These are phyloP conservation scores for Zygosaccharomyces pseudobailii DNA, from an alignment of 1,139 yeast species.

Conservation along the genomic window DNA sequence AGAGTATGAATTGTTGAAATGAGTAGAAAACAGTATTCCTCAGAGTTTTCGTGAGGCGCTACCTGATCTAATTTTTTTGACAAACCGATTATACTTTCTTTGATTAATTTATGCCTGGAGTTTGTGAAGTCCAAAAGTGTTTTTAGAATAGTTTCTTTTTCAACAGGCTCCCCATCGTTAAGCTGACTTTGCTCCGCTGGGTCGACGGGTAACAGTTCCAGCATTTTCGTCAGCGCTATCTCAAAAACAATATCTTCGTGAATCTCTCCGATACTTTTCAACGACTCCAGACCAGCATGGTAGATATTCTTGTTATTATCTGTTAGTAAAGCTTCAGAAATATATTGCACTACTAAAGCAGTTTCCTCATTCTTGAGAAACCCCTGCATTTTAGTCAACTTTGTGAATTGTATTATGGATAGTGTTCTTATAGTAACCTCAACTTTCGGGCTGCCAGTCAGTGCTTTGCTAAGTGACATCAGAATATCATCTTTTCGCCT, in stretches of 20 bases:
- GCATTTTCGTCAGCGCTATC: slow-evolving; percentile 54
- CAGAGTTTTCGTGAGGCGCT: slow-evolving; percentile 13
- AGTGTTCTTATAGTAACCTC: slow-evolving; percentile 67
- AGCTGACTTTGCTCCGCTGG: slow-evolving; percentile 27
- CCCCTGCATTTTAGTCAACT: slow-evolving; percentile 43
- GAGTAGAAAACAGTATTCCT: slow-evolving; percentile 29
- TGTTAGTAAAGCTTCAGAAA: slow-evolving; percentile 57
- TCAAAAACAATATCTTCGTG: slow-evolving; percentile 49
- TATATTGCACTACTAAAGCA: slow-evolving; percentile 58
- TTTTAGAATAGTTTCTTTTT: slow-evolving; percentile 40
- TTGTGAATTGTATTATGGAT: slow-evolving; percentile 60
- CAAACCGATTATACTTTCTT: slow-evolving; percentile 28
- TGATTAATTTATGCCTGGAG: slow-evolving; percentile 29
- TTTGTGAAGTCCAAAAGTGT: slow-evolving; percentile 39
- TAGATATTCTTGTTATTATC: slow-evolving; percentile 41
- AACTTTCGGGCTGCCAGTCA: slow-evolving; percentile 59
- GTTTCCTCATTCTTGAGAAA: slow-evolving; percentile 53
- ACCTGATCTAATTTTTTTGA: slow-evolving; percentile 18
- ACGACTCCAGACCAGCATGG: slow-evolving; percentile 46
- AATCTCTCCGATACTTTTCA: slow-evolving; percentile 42
- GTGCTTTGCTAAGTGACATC: slow-evolving; percentile 58
- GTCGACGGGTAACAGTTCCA: slow-evolving; percentile 47
- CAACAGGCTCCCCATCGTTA: slow-evolving; percentile 24
- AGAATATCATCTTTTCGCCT: slow-evolving; percentile 61
- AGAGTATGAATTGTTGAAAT: slow-evolving; percentile 30